A percentile compares a stretch with the other conserved stretches of the same genome.
phyloP scores from a whole-genome alignment of 2,329 filamentous ascomycete genomes.

The Zasmidium cellare region DNA sequence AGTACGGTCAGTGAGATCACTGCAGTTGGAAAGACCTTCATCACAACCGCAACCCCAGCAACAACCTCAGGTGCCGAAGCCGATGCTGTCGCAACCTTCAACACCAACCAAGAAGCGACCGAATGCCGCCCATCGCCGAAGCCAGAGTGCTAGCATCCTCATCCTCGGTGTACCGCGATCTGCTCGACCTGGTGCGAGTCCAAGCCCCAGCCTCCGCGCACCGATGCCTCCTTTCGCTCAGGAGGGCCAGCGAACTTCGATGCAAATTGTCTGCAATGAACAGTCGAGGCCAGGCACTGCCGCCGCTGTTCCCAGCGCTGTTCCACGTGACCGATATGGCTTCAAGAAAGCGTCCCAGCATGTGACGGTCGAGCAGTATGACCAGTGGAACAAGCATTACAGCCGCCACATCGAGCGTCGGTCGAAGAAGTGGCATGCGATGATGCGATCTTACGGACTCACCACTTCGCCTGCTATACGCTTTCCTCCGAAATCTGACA shows the following conservation, averaged over 20 bases:
- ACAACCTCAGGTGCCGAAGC: background rate
- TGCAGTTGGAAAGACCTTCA: constrained; percentile 22
- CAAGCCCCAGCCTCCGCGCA: constrained; percentile 5
- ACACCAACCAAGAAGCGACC: constrained; percentile 13
- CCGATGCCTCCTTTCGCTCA: background rate
- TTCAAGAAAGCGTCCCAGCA: constrained; percentile 88
- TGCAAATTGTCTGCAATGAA: constrained; percentile 17
- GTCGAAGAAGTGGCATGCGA: constrained; percentile 75
- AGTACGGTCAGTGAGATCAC: constrained; percentile 16
- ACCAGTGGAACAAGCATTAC: constrained; percentile 77
- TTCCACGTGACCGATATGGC: constrained; percentile 76
- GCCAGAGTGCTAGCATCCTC: constrained; percentile 35
- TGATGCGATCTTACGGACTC: constrained; percentile 75
- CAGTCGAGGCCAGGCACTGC: background rate
- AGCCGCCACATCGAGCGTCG: constrained; percentile 72
- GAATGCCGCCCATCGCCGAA: constrained; percentile 28
- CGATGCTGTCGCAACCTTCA: background rate
- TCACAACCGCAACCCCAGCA: constrained; percentile 20
- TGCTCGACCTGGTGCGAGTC: constrained; percentile 13
- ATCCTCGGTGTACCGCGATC: constrained; percentile 16
- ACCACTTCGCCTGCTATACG: constrained; percentile 67
- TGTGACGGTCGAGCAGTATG: constrained; percentile 73
- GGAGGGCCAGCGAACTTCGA: constrained; percentile 15
- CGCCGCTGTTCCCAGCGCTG: constrained; percentile 16
- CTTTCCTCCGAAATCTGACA: constrained; percentile 78